Conservation (phyloP, 2,329 filamentous ascomycete species). For the Aureobasidium sp. region DNA sequence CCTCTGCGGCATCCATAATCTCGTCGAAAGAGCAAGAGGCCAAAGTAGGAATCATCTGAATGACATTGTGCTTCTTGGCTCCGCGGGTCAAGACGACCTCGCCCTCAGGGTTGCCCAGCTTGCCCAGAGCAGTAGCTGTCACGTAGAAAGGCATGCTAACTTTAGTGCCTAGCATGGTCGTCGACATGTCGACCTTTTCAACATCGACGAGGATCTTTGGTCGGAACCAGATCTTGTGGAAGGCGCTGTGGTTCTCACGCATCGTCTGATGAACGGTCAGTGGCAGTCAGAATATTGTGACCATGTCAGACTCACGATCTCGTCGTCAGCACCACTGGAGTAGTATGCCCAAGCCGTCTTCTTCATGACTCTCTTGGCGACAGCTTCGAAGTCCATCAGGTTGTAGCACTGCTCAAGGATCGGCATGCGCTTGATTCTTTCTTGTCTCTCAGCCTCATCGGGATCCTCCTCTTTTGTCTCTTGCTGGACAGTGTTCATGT, state of each 20-base stretch:
- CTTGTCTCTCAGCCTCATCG: slow-evolving; percentile 64
- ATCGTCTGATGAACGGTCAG: slow-evolving; percentile 54
- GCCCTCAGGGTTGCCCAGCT: slow-evolving; percentile 87
- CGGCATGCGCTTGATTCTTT: slow-evolving; percentile 62
- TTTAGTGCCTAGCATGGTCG: slow-evolving; percentile 87
- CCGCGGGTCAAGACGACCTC: slow-evolving; percentile 85
- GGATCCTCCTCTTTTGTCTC: slow-evolving; percentile 60
- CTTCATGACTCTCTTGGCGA: slow-evolving; percentile 87
- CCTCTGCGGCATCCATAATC: slow-evolving; percentile 75
- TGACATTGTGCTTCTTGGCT: slow-evolving; percentile 74
- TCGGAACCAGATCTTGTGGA: slow-evolving; percentile 96
- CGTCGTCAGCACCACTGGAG: slow-evolving; percentile 83
- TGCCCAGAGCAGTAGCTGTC: slow-evolving; percentile 89
- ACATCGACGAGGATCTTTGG: slow-evolving; percentile 85
- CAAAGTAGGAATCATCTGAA: slow-evolving; percentile 98
- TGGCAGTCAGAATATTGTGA: neutral
- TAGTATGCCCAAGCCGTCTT: slow-evolving; percentile 97
- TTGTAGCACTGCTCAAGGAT: slow-evolving; percentile 84
- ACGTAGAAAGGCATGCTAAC: slow-evolving; percentile 88
- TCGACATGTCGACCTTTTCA: slow-evolving; percentile 74
- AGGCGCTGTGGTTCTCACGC: slow-evolving; percentile 90
- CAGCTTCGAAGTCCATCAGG: slow-evolving; percentile 89
- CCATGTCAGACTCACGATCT: slow-evolving; percentile 52
- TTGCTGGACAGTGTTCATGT: slow-evolving; percentile 69
- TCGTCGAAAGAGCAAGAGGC: slow-evolving; percentile 97